Conservation (phyloP, 2,329 filamentous ascomycete species). For the Pyricularia sp. region DNA sequence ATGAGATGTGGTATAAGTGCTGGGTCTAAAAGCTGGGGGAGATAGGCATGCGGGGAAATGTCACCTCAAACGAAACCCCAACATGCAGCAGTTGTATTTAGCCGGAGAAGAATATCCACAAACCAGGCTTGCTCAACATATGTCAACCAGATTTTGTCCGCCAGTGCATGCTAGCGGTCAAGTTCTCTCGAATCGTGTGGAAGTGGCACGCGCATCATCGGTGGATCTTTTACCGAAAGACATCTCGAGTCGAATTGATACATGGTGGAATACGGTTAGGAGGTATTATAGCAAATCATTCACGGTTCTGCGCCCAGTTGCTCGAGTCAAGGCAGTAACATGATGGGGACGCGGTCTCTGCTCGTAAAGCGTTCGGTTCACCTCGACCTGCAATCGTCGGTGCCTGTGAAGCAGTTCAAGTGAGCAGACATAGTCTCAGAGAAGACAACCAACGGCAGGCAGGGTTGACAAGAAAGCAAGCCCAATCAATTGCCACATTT, state of each 20-base stretch:
- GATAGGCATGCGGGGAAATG: not conserved
- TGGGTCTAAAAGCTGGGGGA: not conserved
- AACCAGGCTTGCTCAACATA: not conserved
- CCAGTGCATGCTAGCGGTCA: not conserved
- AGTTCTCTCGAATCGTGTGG: not conserved
- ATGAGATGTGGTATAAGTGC: not conserved
- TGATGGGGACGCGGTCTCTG: not conserved
- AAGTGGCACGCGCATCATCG: not conserved
- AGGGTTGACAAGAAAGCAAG: not conserved
- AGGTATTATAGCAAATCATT: not conserved
- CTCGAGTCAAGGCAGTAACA: not conserved
- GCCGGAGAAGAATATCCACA: not conserved
- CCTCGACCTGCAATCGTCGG: not conserved
- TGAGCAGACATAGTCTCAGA: not conserved
- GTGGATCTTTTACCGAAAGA: not conserved
- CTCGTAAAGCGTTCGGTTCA: not conserved
- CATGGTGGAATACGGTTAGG: not conserved
- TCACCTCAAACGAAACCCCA: not conserved
- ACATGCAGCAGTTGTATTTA: not conserved
- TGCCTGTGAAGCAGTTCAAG: not conserved
- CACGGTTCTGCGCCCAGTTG: not conserved
- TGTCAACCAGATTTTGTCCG: not conserved
- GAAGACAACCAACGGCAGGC: not conserved
- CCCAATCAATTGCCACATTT: not conserved
- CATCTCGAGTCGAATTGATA: not conserved